Percentiles rank a stretch among this genome's conserved stretches.
These are phyloP conservation scores for Cornus controversa DNA, from an alignment of 148 eudicot species.

Conservation along the genomic window DNA sequence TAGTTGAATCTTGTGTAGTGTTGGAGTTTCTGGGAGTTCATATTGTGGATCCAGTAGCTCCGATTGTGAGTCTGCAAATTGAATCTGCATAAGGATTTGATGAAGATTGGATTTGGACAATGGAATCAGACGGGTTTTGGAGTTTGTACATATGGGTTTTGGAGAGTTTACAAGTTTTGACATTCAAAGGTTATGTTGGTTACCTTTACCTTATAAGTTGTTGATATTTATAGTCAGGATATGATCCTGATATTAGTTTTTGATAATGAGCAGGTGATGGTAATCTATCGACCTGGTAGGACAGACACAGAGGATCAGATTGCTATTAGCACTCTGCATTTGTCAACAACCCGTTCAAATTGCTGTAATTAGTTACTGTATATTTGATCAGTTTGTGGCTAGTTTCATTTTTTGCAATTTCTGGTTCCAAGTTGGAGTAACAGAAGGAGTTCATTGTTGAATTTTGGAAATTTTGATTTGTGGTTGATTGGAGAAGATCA, in stretches of 20 bases:
- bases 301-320: conserved; percentile 17
- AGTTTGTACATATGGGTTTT: neutral
- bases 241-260: conserved; percentile 28
- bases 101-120: conserved; percentile 5
- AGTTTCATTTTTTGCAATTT: neutral
- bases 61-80: conserved; percentile 4
- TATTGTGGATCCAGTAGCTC: conserved; percentile 5
- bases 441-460: neutral
- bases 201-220: conserved; percentile 9
- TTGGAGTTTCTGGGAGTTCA: conserved; percentile 10
- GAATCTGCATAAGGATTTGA: neutral
- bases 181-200: conserved; percentile 13
- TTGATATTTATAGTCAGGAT: conserved; percentile 4
- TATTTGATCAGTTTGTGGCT: conserved; percentile 5
- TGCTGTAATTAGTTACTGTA: conserved; percentile 13
- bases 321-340: conserved; percentile 14
- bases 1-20: neutral
- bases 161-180: conserved; percentile 3
- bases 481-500: conserved; percentile 5
- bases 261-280: conserved; percentile 34
- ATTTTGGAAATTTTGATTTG: conserved; percentile 12
- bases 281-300: conserved; percentile 7
- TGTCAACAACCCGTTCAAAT: too few relatives aligned
- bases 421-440: neutral
- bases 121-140: neutral